Percentiles rank a stretch among this genome's conserved stretches.
Conservation (phyloP, 352 stramenopile genomes). For the Pythium apleroticum region DNA sequence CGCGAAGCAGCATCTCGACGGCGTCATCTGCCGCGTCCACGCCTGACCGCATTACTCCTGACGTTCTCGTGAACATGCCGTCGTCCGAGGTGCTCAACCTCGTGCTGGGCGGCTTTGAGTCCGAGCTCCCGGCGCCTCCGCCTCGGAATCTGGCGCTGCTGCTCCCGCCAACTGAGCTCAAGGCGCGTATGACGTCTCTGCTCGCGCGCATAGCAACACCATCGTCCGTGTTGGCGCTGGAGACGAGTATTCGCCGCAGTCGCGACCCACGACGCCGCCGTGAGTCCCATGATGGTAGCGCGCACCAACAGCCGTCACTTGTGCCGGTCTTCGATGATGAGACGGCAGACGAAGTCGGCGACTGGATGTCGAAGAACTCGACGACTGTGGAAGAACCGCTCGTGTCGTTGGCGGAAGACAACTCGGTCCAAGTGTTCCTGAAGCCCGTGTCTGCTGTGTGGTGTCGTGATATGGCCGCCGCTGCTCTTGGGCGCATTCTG, state of each 20-base stretch:
- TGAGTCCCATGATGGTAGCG: conserved; percentile 6
- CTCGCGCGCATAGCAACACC: conserved; percentile 66
- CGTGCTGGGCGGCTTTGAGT: conserved; percentile 66
- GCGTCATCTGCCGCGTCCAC: neutral
- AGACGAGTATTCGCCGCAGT: conserved; percentile 65
- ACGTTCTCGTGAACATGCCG: conserved; percentile 77
- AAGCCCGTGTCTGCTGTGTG: conserved; percentile 56
- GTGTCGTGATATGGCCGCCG: conserved; percentile 74
- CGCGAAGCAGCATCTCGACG: conserved; percentile 22
- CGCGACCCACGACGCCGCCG: conserved; percentile 60
- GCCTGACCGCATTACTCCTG: conserved; percentile 43
- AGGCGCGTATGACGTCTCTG: conserved; percentile 59
- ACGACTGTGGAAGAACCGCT: conserved; percentile 77
- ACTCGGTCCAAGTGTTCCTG: conserved; percentile 73
- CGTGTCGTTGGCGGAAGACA: conserved; percentile 74
- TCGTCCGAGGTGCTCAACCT: conserved; percentile 68
- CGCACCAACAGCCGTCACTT: conserved; percentile 45
- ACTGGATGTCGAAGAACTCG: conserved; percentile 83
- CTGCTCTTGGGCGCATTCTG: conserved; percentile 66
- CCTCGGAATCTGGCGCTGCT: conserved; percentile 58
- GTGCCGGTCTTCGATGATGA: conserved; percentile 72
- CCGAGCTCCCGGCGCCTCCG: conserved; percentile 47
- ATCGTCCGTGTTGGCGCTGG: conserved; percentile 74
- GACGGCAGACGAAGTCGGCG: conserved; percentile 56
- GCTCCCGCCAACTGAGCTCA: conserved; percentile 72